phyloP scores from a whole-genome alignment of 129 eudicot species.

The Arctium minus region DNA sequence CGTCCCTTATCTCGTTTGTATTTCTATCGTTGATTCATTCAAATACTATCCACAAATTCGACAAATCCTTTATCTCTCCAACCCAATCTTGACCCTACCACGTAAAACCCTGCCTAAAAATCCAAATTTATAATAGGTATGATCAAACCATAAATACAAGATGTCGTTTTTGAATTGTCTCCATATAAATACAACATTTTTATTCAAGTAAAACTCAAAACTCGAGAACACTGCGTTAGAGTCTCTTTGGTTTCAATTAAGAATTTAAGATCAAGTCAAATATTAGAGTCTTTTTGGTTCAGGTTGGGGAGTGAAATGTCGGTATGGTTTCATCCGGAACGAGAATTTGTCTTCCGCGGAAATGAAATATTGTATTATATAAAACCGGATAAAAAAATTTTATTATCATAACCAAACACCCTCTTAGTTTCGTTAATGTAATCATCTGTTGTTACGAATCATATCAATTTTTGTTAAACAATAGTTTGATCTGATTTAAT shows the following conservation, averaged over 20 bases:
- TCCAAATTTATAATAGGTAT: background rate
- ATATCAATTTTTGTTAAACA: background rate
- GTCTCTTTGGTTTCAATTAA: too few species aligned
- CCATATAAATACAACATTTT: background rate
- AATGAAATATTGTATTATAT: too few species aligned
- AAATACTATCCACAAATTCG: constrained; percentile 6
- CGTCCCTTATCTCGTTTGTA: constrained; percentile 8
- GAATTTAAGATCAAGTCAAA: too few species aligned
- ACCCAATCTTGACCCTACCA: background rate
- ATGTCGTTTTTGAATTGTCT: background rate
- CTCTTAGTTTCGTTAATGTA: background rate
- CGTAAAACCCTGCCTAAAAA: background rate
- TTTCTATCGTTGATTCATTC: background rate
- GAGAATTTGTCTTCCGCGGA: too few species aligned
- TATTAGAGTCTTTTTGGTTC: too few species aligned
- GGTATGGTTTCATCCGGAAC: too few species aligned
- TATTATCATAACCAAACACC: too few species aligned
- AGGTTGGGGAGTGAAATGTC: too few species aligned
- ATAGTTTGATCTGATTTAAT: too few species aligned
- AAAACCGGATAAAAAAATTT: too few species aligned
- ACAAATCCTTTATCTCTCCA: background rate
- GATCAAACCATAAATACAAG: background rate
- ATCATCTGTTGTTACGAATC: background rate
- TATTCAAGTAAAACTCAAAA: background rate
- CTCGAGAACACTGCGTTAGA: too few species aligned